Base-by-base conservation (phyloP, 2,329 filamentous ascomycete species). In the Aspergillus sp. region DNA sequence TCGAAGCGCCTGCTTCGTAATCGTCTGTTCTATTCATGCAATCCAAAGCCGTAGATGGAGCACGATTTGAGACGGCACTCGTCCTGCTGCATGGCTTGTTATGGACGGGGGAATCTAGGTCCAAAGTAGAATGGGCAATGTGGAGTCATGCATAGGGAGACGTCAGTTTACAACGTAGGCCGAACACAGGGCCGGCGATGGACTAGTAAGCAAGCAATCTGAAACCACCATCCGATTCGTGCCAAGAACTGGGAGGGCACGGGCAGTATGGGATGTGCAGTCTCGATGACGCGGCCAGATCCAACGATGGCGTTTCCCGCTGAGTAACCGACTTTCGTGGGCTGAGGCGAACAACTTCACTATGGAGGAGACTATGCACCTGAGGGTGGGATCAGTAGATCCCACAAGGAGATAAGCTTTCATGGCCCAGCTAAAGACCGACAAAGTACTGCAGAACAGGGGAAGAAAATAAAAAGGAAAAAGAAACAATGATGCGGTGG, bases 271-370 rank as follows among this genome's bases (percentile, higher is more conserved):
- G 47, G 55, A 50, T 48, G 47, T 48, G 55, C 55, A 57, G 21
- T 21, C 28, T 48, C 43, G 53, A 55, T 55, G 53, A 57, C 55
- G 55, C 55, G 55, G 55, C 55, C 55, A 19, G 25, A 21, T 39
- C 39, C 38, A 28, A 30, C 28, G 38, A 55, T 21, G 39, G 53
- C 21, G 38, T 43, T 15, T 43, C n/a, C 23, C 32, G 52, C 23
- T 19, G 17, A 30, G 43, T 30, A 43, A 17, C 17, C 17, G 5
- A 19, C 23, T 28, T 10, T 10, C 28, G 6, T 45, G 19, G 39
- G 53, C 10, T 15, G 17, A 17, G 41, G 13, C 4, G 23, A 50
- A 28, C 25, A 9, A n/a, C 9, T 17, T 25, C 4, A 36, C 25
- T 7, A 30, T 10, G 10, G 21, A 17, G 23, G n/a, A n/a, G 30